Evolutionary conservation across 306 rosid genomes (phyloP).

Genomic region (Mimosa pudica): DNA sequence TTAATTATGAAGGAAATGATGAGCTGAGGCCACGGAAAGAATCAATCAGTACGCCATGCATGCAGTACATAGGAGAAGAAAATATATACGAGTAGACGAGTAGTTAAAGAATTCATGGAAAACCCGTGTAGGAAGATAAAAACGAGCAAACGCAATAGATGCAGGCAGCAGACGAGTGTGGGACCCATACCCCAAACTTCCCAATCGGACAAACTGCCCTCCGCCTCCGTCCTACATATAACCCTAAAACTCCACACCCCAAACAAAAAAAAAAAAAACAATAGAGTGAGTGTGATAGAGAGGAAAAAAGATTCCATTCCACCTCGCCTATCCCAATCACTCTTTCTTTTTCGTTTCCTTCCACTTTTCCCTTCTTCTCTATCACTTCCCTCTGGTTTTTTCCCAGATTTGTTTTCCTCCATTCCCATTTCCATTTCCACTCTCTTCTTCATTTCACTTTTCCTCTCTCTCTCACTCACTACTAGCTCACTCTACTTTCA

Average conservation of each 20-base stretch:
- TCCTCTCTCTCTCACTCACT: neutral
- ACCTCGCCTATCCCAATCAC: constrained; percentile 44
- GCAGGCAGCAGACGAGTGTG: constrained; percentile 8
- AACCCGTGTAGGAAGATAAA: constrained; percentile 35
- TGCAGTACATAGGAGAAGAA: neutral
- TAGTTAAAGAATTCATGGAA: constrained; percentile 22
- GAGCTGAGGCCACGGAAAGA: neutral
- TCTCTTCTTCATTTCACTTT: neutral
- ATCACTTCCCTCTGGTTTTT: constrained; percentile 32
- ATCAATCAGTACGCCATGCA: neutral
- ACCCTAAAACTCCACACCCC: neutral
- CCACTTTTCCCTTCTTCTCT: constrained; percentile 28
- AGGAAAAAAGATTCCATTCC: constrained; percentile 10
- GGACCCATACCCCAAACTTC: constrained; percentile 29
- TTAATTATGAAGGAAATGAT: neutral
- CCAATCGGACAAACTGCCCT: neutral
- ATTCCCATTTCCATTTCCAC: neutral
- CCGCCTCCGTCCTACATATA: neutral
- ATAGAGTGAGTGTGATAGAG: neutral
- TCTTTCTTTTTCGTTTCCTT: constrained; percentile 32
- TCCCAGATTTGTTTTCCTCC: constrained; percentile 33
- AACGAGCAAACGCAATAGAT: neutral
- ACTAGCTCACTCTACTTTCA: constrained; percentile 1
- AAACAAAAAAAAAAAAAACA: neutral
- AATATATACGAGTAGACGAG: neutral